These are phyloP conservation scores for Suillus hirtellus DNA, from an alignment of 768 basidiomycete species.

Conservation along the genomic window DNA sequence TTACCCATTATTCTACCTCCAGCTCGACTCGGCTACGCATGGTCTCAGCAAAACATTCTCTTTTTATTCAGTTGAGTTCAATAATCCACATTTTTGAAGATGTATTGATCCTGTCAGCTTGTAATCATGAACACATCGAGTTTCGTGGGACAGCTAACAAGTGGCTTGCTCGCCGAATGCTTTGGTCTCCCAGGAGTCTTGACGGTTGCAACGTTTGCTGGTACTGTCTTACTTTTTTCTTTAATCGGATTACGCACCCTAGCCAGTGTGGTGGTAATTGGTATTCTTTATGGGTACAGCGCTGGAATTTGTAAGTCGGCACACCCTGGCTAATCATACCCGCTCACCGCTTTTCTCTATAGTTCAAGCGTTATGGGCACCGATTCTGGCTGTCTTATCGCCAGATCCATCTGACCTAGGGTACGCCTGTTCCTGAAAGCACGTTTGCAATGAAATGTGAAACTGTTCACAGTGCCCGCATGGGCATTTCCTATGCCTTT, in stretches of 20 bases:
- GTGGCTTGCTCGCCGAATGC: constrained; percentile 44
- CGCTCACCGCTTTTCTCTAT: constrained; percentile 1
- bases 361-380: constrained; percentile 44
- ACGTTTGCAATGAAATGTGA: neutral
- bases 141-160: constrained; percentile 53
- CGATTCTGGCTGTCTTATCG: constrained; percentile 46
- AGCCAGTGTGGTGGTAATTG: constrained; percentile 42
- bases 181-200: constrained; percentile 42
- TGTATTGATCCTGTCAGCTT: constrained; percentile 35
- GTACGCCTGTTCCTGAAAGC: constrained; percentile 17
- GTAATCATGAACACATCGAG: constrained; percentile 58
- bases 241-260: constrained; percentile 45
- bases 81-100: neutral
- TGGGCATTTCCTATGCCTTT: constrained; percentile 51
- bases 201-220: constrained; percentile 38
- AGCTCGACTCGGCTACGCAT: constrained; percentile 52
- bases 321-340: neutral
- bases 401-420: constrained; percentile 55
- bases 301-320: constrained; percentile 43
- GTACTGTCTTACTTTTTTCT: constrained; percentile 44
- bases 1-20: constrained; percentile 61
- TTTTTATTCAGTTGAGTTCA: constrained; percentile 53
- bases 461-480: constrained; percentile 32
- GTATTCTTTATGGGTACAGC: constrained; percentile 52
- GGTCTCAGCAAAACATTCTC: constrained; percentile 48